Evolutionary conservation across 768 basidiomycete genomes (phyloP).

Genomic region (Bullera alba): DNA sequence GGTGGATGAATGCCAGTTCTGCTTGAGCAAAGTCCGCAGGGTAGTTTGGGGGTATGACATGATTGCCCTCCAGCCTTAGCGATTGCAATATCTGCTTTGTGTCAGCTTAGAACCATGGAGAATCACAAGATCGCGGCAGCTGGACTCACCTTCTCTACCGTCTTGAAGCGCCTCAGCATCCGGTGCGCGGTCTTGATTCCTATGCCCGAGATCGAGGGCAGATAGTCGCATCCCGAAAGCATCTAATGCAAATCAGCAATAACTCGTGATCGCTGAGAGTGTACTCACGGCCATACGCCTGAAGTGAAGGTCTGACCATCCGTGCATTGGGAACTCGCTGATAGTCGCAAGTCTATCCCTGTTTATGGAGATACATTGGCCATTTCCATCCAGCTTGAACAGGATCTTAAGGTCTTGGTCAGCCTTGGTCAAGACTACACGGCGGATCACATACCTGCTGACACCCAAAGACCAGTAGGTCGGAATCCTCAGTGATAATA

Average conservation of each 20-base stretch:
- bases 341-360: constrained; percentile 47
- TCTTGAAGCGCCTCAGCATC: constrained; percentile 75
- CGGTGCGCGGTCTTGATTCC: constrained; percentile 88
- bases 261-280: neutral
- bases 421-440: neutral
- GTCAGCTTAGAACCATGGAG: neutral
- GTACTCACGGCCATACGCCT: constrained; percentile 67
- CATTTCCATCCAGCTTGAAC: constrained; percentile 75
- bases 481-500: constrained; percentile 95
- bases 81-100: constrained; percentile 57
- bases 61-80: constrained; percentile 73
- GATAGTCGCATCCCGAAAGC: constrained; percentile 47
- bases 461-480: constrained; percentile 96
- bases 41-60: constrained; percentile 70
- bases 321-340: constrained; percentile 66
- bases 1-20: constrained; percentile 86
- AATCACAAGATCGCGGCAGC: neutral
- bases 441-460: constrained; percentile 53
- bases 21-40: constrained; percentile 67
- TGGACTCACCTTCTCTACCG: constrained; percentile 58
- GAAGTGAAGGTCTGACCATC: constrained; percentile 87
- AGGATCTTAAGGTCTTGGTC: constrained; percentile 48
- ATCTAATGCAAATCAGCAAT: constrained; percentile 35
- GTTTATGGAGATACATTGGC: constrained; percentile 47
- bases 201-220: constrained; percentile 81